phyloP scores from a whole-genome alignment of 495 filamentous ascomycete species.

The Platismatia glauca region DNA sequence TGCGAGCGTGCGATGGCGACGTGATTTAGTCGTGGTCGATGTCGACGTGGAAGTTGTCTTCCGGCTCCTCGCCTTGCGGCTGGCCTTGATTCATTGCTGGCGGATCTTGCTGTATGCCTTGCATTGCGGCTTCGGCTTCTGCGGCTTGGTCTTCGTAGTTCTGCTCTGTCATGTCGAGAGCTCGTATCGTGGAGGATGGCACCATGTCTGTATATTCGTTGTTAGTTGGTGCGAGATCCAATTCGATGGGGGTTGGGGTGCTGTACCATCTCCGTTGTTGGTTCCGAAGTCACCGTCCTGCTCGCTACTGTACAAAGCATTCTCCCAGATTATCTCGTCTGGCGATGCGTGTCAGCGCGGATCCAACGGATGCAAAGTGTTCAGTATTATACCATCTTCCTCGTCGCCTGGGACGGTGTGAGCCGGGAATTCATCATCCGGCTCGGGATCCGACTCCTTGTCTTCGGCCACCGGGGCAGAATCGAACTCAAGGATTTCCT shows the following conservation, averaged over 20 bases:
- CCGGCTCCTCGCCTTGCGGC: background rate
- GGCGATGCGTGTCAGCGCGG: background rate
- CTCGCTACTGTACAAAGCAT: background rate
- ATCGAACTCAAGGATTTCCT: background rate
- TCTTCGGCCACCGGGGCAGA: background rate
- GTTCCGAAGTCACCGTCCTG: background rate
- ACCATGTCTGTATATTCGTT: background rate
- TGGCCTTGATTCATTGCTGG: background rate
- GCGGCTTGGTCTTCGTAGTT: background rate
- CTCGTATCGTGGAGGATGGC: background rate
- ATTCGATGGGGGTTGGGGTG: background rate
- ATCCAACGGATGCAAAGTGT: background rate
- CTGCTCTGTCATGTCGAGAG: background rate
- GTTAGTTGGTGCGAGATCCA: background rate
- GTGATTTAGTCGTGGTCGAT: background rate
- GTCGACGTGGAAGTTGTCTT: background rate
- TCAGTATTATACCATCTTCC: background rate
- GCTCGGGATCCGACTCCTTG: background rate
- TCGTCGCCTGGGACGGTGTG: background rate
- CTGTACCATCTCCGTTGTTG: background rate
- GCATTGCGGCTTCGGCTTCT: background rate
- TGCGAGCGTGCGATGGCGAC: background rate
- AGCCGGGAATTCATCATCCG: background rate
- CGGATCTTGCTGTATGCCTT: background rate
- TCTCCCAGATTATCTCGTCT: background rate